Conservation (phyloP, 805 yeast genomes). For the Candida boidinii region DNA sequence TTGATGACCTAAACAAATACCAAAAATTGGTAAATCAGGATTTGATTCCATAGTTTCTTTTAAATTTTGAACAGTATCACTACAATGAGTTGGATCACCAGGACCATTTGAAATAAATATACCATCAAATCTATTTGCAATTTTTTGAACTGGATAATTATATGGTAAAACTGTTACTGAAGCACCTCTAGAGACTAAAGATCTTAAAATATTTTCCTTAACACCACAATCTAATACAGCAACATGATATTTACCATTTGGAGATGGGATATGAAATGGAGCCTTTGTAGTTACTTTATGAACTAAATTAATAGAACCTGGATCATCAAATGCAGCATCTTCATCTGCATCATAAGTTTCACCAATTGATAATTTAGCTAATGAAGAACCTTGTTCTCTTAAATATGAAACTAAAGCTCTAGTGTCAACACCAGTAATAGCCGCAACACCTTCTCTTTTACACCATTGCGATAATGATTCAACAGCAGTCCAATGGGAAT, state of each 20-base stretch:
- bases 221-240: conserved; percentile 98
- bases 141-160: conserved; percentile 85
- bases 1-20: conserved; percentile 98
- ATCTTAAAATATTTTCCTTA: conserved; percentile 92
- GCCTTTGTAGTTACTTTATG: conserved; percentile 91
- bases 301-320: conserved; percentile 83
- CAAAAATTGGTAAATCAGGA: conserved; percentile 80
- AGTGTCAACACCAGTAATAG: conserved; percentile 95
- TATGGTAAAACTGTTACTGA: conserved; percentile 95
- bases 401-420: conserved; percentile 86
- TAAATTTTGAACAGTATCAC: conserved; percentile 66
- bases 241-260: conserved; percentile 57
- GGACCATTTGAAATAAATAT: conserved; percentile 94
- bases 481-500: conserved; percentile 99
- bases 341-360: conserved; percentile 89
- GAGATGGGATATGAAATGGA: conserved; percentile 81
- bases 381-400: conserved; percentile 93
- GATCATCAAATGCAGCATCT: conserved; percentile 85
- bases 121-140: conserved; percentile 91
- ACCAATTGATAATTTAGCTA: conserved; percentile 84
- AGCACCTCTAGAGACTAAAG: conserved; percentile 91
- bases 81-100: conserved; percentile 93
- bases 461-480: conserved; percentile 96
- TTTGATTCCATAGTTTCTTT: conserved; percentile 56
- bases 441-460: conserved; percentile 91